Conservation (phyloP, 306 rosid genomes). For the Parietaria judaica region DNA sequence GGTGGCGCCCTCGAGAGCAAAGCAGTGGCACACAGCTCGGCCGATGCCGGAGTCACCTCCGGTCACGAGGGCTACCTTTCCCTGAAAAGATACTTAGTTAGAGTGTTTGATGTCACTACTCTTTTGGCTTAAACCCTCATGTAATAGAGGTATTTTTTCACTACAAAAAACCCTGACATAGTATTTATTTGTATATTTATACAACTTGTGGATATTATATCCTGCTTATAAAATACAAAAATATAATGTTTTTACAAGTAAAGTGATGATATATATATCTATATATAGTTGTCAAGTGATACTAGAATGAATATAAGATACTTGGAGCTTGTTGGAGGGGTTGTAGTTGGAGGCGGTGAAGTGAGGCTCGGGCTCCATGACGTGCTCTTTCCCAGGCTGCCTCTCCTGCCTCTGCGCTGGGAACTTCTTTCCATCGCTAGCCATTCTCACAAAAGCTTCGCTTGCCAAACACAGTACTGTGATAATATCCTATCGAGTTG, state of each 20-base stretch:
- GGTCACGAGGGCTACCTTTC: conserved; percentile 59
- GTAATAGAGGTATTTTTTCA: background rate
- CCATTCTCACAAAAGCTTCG: conserved; percentile 34
- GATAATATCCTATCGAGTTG: too few species aligned
- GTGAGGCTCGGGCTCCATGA: conserved; percentile 64
- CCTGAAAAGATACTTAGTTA: conserved; percentile 26
- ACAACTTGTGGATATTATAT: too few species aligned
- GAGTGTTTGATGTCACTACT: too few species aligned
- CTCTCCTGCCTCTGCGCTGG: conserved; percentile 53
- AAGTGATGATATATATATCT: too few species aligned
- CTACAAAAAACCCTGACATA: too few species aligned
- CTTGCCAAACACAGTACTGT: too few species aligned
- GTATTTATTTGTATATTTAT: too few species aligned
- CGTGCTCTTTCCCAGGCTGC: conserved; percentile 73
- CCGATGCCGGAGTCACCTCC: conserved; percentile 89
- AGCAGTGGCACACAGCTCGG: conserved; percentile 49
- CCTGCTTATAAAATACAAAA: too few species aligned
- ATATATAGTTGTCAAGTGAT: too few species aligned
- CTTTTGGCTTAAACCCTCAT: too few species aligned
- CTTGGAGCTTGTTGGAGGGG: conserved; percentile 63
- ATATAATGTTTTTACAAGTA: too few species aligned
- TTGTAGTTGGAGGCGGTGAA: conserved; percentile 42
- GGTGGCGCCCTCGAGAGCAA: conserved; percentile 69
- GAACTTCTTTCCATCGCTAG: conserved; percentile 39
- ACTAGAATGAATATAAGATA: conserved; percentile 1